Evolutionary conservation across 2,329 filamentous ascomycete genomes (phyloP).

Genomic region (Colletotrichum cuscutae): DNA sequence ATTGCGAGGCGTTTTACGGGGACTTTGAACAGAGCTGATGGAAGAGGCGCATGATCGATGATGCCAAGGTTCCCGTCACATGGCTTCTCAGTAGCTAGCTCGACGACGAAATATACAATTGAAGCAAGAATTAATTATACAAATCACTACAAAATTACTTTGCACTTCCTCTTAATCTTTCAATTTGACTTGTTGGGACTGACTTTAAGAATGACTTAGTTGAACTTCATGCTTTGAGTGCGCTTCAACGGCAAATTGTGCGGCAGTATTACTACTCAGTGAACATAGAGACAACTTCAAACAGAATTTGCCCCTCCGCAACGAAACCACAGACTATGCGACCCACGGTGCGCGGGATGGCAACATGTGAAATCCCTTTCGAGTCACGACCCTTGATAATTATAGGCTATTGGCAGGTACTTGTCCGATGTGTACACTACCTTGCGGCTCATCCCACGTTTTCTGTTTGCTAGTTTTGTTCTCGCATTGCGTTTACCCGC

Average conservation of each 20-base stretch:
- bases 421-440: not conserved
- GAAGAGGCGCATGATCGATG: not conserved
- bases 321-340: not conserved
- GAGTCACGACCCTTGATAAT: not conserved
- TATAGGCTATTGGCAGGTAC: not conserved
- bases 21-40: not conserved
- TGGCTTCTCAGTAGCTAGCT: conserved; percentile 25
- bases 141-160: not conserved
- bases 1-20: conserved; percentile 22
- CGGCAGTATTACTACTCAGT: no score
- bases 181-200: no score
- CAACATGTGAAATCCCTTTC: conserved; percentile 11
- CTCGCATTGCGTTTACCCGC: not conserved
- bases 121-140: not conserved
- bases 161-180: not conserved
- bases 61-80: not conserved
- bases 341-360: not conserved
- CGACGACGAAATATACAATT: not conserved
- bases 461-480: not conserved
- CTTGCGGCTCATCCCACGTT: conserved; percentile 26
- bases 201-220: no score
- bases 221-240: not conserved
- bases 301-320: not conserved
- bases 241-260: not conserved
- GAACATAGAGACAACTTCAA: not conserved